Evolutionary conservation across 139 green algal genomes (phyloP), one percentile per base, ranked within the genome.

Genomic region (Micractinium sp.): DNA sequence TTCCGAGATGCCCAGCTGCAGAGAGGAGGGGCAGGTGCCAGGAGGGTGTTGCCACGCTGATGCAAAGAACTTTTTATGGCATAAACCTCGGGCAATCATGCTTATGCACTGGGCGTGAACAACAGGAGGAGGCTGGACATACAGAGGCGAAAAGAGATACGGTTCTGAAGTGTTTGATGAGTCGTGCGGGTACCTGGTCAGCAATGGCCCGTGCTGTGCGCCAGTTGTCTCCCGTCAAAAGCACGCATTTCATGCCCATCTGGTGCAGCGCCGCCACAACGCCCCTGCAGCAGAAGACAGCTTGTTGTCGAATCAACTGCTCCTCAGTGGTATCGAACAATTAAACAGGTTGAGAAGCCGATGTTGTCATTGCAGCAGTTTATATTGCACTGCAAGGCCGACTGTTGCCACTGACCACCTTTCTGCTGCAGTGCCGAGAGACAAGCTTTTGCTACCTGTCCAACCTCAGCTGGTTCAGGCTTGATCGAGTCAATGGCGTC

Each of bases 211-310:
- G 69, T 0, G 97, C 97, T 5, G 97, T 98, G 77, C 93, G 92
- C 94, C 94, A 95, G 94, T 98, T 99, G 94, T 99, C 97, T 5
- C 97, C 97, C 0, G 97, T 99, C 71, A 99, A 90, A 87, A 97
- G 89, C 82, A 95, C 91, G 73, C 91, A 94, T 73, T 91, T 36
- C 74, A 98, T 91, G 80, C 93, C 93, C 74, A 93, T 92, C 39
- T 82, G 69, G 25, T 90, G 87, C 80, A 98, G 87, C 67, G 90
- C 92, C 1, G 93, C 90, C 33, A 99, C 94, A 81, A 99, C 98
- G 12, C 93, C 94, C 77, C 86, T 88, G 85, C 67, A 76, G 69
- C 25, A 35, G 69, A 36, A 19, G 27, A 56, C 5, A 56, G 9
- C 47, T 56, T 56, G 47, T 56, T 16, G 47, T 56, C 9, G 47